Conservation (phyloP, 768 basidiomycete genomes). For the Leccinellum albellum region DNA sequence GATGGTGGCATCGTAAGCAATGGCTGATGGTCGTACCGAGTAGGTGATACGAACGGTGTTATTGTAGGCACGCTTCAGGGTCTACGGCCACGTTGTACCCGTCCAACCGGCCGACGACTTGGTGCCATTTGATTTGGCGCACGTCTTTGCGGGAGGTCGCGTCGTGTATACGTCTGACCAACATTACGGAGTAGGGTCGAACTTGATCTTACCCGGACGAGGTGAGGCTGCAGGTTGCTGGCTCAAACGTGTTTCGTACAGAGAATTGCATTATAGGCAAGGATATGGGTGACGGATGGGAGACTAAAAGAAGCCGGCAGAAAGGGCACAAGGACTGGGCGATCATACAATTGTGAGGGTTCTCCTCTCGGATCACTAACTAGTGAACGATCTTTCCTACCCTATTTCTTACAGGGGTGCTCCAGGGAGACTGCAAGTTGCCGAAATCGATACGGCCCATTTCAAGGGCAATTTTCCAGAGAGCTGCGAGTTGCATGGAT, state of each 20-base stretch:
- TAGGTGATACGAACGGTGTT: background rate
- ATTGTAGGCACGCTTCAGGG: slow-evolving; percentile 82
- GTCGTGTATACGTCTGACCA: slow-evolving; percentile 88
- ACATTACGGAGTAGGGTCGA: slow-evolving; percentile 90
- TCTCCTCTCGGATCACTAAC: slow-evolving; percentile 10
- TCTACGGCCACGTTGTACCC: slow-evolving; percentile 76
- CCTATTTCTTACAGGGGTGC: slow-evolving; percentile 50
- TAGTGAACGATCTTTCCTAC: background rate
- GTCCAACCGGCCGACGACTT: slow-evolving; percentile 49
- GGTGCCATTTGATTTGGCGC: slow-evolving; percentile 76
- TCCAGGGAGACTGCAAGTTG: slow-evolving; percentile 66
- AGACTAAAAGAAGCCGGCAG: slow-evolving; percentile 83
- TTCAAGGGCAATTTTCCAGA: slow-evolving; percentile 97
- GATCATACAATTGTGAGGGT: slow-evolving; percentile 74
- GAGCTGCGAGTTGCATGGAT: slow-evolving; percentile 75
- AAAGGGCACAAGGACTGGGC: slow-evolving; percentile 89
- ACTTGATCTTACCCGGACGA: slow-evolving; percentile 87
- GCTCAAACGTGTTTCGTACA: background rate
- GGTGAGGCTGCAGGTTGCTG: slow-evolving; percentile 37
- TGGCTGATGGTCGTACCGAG: background rate
- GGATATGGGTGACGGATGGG: slow-evolving; percentile 99
- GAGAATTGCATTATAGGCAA: slow-evolving; percentile 41
- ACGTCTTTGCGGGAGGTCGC: slow-evolving; percentile 84
- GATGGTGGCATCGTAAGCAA: slow-evolving; percentile 86
- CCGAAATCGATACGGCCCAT: slow-evolving; percentile 90